Base-by-base conservation (phyloP, 164 flowering plant species). In the Dillenia suffruticosa region DNA sequence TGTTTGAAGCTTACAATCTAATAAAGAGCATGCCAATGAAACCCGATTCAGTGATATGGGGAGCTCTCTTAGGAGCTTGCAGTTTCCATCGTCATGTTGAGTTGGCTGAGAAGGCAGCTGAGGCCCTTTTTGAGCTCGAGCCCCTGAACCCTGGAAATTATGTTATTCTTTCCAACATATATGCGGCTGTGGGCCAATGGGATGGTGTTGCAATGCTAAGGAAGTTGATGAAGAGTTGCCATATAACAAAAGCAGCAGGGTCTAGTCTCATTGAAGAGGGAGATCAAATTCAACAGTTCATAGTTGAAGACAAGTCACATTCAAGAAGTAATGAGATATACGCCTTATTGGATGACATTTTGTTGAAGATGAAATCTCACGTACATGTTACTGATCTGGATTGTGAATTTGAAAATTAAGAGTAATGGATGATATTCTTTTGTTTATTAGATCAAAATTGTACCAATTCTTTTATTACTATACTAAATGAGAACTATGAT, bases 111-210 rank as follows among this genome's bases (percentile, higher is more conserved):
- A 77, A 53, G 63, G 96, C 95, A 63, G 84, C 86, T 0, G 81
- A 83, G 56, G 52, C 56, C 12, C 90, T 92, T 51, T 82, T 84
- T 46, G 54, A 76, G 77, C 86, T 89, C 1, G 96, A 92, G 73
- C 98, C 92, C n/a, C 72, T 78, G 78, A 86, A 89, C 72, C 82
- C 96, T 5, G 96, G 92, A n/a, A 88, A 80, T 63, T 86, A 82
- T 67, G 93, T 89, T 46, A 84, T 92, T 49, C 88, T 92, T 54
- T 89, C 95, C 6, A 89, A 88, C 64, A 69, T 89, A 12, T 89
- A 92, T 78, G 98, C 98, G 47, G 69, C 74, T 9, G 74, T 76
- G 14, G 77, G 84, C 17, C 51, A 48, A 58, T 88, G 95, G 96
- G 87, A 85, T 58, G 86, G 87, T 43, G 95, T 89, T 62, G 82